Base-by-base conservation (phyloP, 176 grass and related monocot genomes). In the Elymus sibiricus region DNA sequence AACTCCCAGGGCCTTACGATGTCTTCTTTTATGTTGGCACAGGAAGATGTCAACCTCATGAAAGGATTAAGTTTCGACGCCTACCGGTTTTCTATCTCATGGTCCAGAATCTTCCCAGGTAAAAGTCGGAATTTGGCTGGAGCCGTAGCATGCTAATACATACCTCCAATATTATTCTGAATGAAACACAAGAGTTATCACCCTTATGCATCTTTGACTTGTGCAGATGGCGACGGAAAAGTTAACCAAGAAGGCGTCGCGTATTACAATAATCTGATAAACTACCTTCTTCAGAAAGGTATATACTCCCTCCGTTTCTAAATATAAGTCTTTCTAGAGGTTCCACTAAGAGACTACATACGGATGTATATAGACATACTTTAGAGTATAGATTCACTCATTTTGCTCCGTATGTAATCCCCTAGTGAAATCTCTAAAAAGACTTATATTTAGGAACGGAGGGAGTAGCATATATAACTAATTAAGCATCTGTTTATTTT, bases 21-120 rank as follows among this genome's bases (percentile, higher is more conserved):
- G 0, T 53, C 0, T 19, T 9, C 17, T 74, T 84, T 21, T 53
- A 35, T 55, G 46, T 17, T 74, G 4, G 12, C 61, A 25, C 72
- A 91, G 89, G 53, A 79, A 87, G 89, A 91, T 84, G 51, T 91
- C 25, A 29, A 91, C 67, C 79, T 91, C 84, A 91, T 91, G 89
- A 84, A 91, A 59, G 72, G 81, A 10, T 34, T 91, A 56, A 93
- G 88, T 22, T 93, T 93, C 59, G 91, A 93, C 29, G 91, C 81
- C 7, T 93, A 93, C 85, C 85, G 88, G 63, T 93, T 93, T 88
- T 93, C 88, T 34, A 90, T 93, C 77, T 93, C 91, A 51, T 93
- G 91, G 91, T 90, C 91, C 47, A 93, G 91, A 77, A 93, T 93
- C 68, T 93, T 93, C 56, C 82, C 87, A 74, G 87, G 87, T 89